Evolutionary conservation across 495 filamentous ascomycete species (phyloP), one percentile per base, ranked within the genome.

Genomic region (Friedmanniomyces endolithicus): DNA sequence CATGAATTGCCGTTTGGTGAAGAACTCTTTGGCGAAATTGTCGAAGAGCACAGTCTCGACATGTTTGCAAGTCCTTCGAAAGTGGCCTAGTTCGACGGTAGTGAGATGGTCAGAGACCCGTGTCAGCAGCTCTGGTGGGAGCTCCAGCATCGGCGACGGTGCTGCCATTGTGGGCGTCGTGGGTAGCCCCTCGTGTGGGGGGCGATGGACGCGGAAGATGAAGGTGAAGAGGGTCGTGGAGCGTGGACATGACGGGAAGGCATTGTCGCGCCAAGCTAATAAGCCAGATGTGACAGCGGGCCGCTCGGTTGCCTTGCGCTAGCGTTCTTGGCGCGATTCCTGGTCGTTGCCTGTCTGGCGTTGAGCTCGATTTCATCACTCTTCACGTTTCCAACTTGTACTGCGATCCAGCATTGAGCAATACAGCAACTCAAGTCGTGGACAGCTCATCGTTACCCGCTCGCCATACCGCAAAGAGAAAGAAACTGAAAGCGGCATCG

Each of bases 1-100:
- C 70, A 78, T 75, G 65, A 81, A 81, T 60, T 77, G 74, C 45
- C 72, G 72, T 60, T 76, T 77, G 19, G 68, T 64, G 62, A 81
- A 81, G 67, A 77, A 81, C 58, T 79, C 76, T 20, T 64, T 63
- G 11, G 72, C 60, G 58, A 81, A 81, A 23, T 53, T 63, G 52
- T 70, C 56, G 63, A 71, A 73, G 16, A 77, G 62, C 6, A 56
- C 48, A 7, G 44, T 59, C 48, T 79, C 77, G n/a, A 77, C 44
- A 22, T 55, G 48, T 52, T 65, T 73, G 67, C 75, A 78, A 8
- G 68, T 69, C 22, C 64, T 56, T 33, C 78, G 71, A 24, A 79
- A 58, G 33, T 63, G 66, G 25, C 69, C 67, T n/a, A 75, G 71
- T 23, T 78, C 75, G 0, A 55, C 35, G 0, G 76, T 78, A 0